A percentile compares a stretch with the other conserved stretches of the same genome.
Evolutionary conservation across 805 yeast genomes (phyloP).

Genomic region (Candida michaelii): DNA sequence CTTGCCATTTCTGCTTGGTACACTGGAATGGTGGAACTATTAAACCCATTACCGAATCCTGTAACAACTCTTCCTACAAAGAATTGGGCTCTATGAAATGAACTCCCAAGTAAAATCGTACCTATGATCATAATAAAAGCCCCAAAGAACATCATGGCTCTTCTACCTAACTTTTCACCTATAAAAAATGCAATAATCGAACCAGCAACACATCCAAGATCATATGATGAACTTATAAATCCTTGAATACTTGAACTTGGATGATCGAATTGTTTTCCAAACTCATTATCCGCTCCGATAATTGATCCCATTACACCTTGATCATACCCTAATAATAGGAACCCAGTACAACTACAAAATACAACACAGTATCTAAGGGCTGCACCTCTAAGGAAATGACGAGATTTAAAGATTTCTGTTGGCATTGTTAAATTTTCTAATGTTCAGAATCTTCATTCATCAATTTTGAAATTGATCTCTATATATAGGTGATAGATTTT

Average conservation of each 20-base stretch:
- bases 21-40: conserved; percentile 45
- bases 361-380: conserved; percentile 25
- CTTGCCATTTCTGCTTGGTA: conserved; percentile 48
- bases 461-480: not conserved
- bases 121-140: conserved; percentile 40
- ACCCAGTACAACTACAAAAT: conserved; percentile 19
- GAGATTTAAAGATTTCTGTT: conserved; percentile 28
- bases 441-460: not conserved
- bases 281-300: conserved; percentile 36
- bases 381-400: conserved; percentile 12
- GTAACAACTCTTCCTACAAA: conserved; percentile 58
- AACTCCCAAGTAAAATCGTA: conserved; percentile 33
- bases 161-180: conserved; percentile 44
- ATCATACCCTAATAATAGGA: conserved; percentile 32
- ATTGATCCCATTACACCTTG: conserved; percentile 47
- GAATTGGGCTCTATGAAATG: conserved; percentile 57
- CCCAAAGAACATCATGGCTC: conserved; percentile 37
- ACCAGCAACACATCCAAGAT: conserved; percentile 58
- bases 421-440: not conserved
- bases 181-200: conserved; percentile 38
- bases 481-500: not conserved
- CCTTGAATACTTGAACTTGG: conserved; percentile 50
- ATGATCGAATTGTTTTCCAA: conserved; percentile 37
- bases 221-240: conserved; percentile 66
- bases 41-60: conserved; percentile 41